Evolutionary conservation across 2,329 filamentous ascomycete species (phyloP).

Genomic region (Amauroascus niger): DNA sequence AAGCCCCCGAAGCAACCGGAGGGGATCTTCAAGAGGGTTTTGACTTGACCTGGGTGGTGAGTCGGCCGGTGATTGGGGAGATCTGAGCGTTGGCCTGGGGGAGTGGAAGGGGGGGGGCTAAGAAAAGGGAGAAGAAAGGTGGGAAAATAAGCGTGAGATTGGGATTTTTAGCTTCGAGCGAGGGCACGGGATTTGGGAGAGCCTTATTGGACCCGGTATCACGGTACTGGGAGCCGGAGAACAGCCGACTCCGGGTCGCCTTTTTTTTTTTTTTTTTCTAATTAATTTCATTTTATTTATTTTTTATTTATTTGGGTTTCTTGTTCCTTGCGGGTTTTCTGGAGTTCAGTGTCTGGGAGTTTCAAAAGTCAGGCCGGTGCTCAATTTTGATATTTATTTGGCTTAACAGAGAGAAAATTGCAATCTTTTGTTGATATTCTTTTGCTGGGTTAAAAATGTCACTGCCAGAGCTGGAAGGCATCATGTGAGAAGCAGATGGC

Average conservation of each 20-base stretch:
- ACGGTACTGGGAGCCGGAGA: slow-evolving; percentile 13
- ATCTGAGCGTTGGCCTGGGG: slow-evolving; percentile 2
- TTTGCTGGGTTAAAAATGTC: no score
- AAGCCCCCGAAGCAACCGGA: slow-evolving; percentile 4
- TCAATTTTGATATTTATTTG: no score
- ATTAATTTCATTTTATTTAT: no score
- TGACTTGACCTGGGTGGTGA: not conserved
- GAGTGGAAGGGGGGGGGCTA: no score
- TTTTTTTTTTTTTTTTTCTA: not conserved
- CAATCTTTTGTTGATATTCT: no score
- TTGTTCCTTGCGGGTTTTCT: no score
- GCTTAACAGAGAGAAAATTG: no score
- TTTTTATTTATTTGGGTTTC: not conserved
- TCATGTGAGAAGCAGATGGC: not conserved
- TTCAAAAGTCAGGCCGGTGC: no score
- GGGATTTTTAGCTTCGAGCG: not conserved
- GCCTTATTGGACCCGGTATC: slow-evolving; percentile 12
- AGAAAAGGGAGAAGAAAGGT: not conserved
- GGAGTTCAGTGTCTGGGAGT: no score
- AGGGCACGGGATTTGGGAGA: slow-evolving; percentile 5
- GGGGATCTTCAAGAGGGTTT: not conserved
- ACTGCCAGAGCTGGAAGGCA: not conserved
- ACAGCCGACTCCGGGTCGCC: slow-evolving; percentile 4
- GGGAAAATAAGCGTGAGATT: slow-evolving; percentile 4
- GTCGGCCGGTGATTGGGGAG: not conserved